phyloP scores from a whole-genome alignment of 1,139 yeast genomes.

The Geotrichum reessii region DNA sequence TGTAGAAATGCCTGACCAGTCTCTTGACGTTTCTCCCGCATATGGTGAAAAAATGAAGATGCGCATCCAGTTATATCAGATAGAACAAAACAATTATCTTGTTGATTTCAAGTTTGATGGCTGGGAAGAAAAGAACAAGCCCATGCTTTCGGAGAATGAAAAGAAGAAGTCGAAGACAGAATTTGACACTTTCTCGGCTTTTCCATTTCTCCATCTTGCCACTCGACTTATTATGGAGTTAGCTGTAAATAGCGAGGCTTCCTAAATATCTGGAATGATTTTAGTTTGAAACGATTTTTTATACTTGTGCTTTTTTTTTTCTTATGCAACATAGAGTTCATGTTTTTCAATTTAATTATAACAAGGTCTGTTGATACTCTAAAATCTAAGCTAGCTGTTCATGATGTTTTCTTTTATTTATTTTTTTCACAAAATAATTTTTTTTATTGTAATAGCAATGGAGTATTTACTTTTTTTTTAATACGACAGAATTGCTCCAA shows the following conservation, averaged over 20 bases:
- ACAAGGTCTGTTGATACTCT: neutral
- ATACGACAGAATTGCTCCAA: too few relatives aligned
- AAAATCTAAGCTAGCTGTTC: neutral
- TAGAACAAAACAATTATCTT: slow-evolving; percentile 90
- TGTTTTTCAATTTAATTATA: neutral
- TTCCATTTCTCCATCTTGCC: slow-evolving; percentile 89
- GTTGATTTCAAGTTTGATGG: slow-evolving; percentile 98
- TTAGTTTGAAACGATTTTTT: neutral
- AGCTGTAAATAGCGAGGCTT: slow-evolving; percentile 69
- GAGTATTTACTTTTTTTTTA: too few relatives aligned
- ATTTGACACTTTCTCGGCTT: slow-evolving; percentile 74
- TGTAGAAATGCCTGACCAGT: slow-evolving; percentile 6
- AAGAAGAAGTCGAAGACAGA: slow-evolving; percentile 35
- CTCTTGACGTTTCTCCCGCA: slow-evolving; percentile 9
- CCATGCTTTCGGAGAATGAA: slow-evolving; percentile 31
- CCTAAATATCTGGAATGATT: slow-evolving; percentile 15
- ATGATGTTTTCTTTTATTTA: too few relatives aligned
- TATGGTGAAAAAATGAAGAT: slow-evolving; percentile 63
- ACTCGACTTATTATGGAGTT: slow-evolving; percentile 92
- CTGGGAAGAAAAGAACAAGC: slow-evolving; percentile 54
- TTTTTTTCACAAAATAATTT: too few relatives aligned
- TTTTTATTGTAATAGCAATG: too few relatives aligned
- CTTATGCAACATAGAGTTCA: neutral
- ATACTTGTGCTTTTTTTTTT: neutral
- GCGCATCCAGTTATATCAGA: slow-evolving; percentile 93